Conservation (phyloP, 768 basidiomycete species). For the Lentinus brumalis region DNA sequence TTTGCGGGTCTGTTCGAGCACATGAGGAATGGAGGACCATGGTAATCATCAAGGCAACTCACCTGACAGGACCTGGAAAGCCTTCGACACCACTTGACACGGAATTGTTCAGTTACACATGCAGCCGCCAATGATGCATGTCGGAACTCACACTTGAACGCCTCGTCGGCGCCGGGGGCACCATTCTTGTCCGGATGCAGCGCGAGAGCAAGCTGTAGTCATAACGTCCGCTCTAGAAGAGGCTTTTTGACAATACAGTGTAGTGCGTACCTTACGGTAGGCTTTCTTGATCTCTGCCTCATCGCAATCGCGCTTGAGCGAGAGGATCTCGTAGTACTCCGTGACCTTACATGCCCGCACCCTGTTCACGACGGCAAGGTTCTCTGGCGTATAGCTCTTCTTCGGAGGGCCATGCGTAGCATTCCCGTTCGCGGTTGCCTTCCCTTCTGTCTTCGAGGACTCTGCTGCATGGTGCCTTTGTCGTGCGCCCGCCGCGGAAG, state of each 20-base stretch:
- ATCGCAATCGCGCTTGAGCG: conserved; percentile 76
- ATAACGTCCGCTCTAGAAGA: background rate
- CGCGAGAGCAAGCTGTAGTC: conserved; percentile 69
- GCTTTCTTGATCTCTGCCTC: conserved; percentile 90
- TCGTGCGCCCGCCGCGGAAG: conserved; percentile 72
- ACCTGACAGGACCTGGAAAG: conserved; percentile 93
- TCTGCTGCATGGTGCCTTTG: conserved; percentile 49
- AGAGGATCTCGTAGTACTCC: conserved; percentile 92
- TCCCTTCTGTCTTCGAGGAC: conserved; percentile 39
- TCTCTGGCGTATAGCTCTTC: conserved; percentile 87
- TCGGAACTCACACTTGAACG: conserved; percentile 85
- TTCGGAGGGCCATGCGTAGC: conserved; percentile 41
- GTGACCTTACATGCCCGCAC: conserved; percentile 85
- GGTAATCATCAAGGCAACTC: background rate
- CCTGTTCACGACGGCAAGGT: conserved; percentile 79
- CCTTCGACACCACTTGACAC: conserved; percentile 89
- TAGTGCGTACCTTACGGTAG: conserved; percentile 80
- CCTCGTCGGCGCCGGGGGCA: conserved; percentile 97
- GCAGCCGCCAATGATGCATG: background rate
- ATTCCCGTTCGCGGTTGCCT: conserved; percentile 58
- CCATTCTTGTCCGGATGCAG: conserved; percentile 94
- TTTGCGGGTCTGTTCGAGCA: conserved; percentile 67
- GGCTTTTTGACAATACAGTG: background rate
- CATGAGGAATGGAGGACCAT: background rate
- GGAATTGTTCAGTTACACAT: conserved; percentile 9